A percentile compares a stretch with the other conserved stretches of the same genome.
Conservation (phyloP, 108 stramenopile genomes). For the Skeletonema tropicum region DNA sequence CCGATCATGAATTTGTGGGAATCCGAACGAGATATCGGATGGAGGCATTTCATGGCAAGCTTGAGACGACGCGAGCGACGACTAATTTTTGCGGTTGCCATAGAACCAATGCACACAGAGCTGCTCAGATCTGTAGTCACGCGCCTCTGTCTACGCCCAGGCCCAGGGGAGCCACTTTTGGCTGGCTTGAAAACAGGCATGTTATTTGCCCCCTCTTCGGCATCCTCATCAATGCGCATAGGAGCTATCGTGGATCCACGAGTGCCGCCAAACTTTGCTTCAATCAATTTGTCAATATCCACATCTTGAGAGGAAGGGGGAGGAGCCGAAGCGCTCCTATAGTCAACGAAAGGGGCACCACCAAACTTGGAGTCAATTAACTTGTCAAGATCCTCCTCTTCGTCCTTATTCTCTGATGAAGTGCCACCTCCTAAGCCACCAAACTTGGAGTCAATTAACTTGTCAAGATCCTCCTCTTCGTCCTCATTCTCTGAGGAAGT, state of each 20-base stretch:
- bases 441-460: background rate
- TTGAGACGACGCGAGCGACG: background rate
- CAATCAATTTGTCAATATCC: background rate
- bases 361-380: too few relatives aligned
- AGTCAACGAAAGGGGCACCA: too few relatives aligned
- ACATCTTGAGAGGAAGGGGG: too few relatives aligned
- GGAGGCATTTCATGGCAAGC: slow-evolving; percentile 41
- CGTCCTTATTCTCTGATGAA: too few relatives aligned
- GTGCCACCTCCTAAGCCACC: too few relatives aligned
- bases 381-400: too few relatives aligned
- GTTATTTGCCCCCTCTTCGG: background rate
- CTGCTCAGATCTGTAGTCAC: background rate
- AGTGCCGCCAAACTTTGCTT: background rate
- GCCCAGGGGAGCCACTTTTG: background rate
- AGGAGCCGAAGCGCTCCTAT: background rate
- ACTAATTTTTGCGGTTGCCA: background rate
- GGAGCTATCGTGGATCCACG: background rate
- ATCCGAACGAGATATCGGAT: slow-evolving; percentile 30
- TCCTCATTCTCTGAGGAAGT: background rate
- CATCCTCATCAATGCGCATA: background rate
- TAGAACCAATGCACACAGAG: background rate
- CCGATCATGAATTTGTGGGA: slow-evolving; percentile 35
- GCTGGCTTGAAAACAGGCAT: background rate
- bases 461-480: background rate
- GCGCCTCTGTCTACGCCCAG: background rate